Percentiles rank a stretch among this genome's conserved stretches.
These are phyloP conservation scores for Lactarius indigo DNA, from an alignment of 768 basidiomycete species.

Conservation along the genomic window DNA sequence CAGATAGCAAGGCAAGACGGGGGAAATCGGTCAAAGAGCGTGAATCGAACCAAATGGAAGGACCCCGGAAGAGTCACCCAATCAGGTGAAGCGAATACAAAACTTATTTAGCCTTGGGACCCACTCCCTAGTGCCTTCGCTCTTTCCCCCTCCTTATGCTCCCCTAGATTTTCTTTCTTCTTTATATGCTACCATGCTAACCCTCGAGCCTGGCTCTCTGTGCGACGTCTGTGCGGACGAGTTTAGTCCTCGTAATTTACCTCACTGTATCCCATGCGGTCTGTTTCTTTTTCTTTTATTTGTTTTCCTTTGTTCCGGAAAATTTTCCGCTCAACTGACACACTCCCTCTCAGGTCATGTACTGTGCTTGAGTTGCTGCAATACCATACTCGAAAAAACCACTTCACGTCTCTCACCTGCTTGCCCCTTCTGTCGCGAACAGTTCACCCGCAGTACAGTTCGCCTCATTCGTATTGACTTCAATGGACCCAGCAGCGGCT, in stretches of 20 bases:
- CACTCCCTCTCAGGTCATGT: conserved; percentile 61
- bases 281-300: conserved; percentile 33
- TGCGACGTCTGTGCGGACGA: conserved; percentile 92
- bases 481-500: conserved; percentile 51
- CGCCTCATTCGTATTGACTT: conserved; percentile 82
- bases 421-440: conserved; percentile 84
- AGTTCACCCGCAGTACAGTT: conserved; percentile 59
- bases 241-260: conserved; percentile 68
- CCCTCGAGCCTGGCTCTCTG: conserved; percentile 75
- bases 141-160: conserved; percentile 19
- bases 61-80: conserved; percentile 22
- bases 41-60: conserved; percentile 14
- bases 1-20: not conserved
- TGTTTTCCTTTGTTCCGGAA: conserved; percentile 11
- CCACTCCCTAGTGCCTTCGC: conserved; percentile 5
- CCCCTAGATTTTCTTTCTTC: conserved; percentile 22
- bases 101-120: conserved; percentile 17
- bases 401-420: conserved; percentile 61
- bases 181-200: conserved; percentile 54
- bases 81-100: conserved; percentile 14
- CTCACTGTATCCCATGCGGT: conserved; percentile 84
- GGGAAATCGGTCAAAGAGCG: conserved; percentile 9
- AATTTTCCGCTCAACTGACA: conserved; percentile 28
- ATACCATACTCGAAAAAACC: conserved; percentile 79
- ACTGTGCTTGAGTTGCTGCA: conserved; percentile 72